A percentile compares a stretch with the other conserved stretches of the same genome.
Conservation (phyloP, 164 flowering plant species). For the Houttuynia cordata region DNA sequence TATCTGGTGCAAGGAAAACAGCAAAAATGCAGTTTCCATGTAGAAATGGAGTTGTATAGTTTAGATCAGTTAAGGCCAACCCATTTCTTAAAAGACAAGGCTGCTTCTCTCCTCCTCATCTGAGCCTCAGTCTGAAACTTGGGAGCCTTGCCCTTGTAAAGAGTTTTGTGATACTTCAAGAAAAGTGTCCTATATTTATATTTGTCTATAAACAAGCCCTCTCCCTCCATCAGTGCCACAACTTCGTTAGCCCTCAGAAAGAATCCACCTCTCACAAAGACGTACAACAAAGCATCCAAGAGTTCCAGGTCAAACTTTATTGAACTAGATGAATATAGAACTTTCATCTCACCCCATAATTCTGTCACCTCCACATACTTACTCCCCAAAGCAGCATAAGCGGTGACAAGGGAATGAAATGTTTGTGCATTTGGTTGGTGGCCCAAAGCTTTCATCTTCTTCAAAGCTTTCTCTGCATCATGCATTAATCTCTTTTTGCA, state of each 20-base stretch:
- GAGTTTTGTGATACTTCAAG: slow-evolving; percentile 80
- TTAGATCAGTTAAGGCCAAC: slow-evolving; percentile 29
- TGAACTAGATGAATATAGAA: slow-evolving; percentile 36
- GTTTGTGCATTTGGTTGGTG: slow-evolving; percentile 87
- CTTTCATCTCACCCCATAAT: slow-evolving; percentile 97
- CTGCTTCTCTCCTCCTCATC: slow-evolving; percentile 73
- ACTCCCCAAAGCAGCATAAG: slow-evolving; percentile 85
- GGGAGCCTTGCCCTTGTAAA: slow-evolving; percentile 70
- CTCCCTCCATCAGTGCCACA: slow-evolving; percentile 72
- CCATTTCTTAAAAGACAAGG: slow-evolving; percentile 74
- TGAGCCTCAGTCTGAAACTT: slow-evolving; percentile 78
- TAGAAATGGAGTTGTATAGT: not conserved
- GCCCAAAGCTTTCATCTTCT: slow-evolving; percentile 84
- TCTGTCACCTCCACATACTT: slow-evolving; percentile 80
- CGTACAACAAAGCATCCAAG: slow-evolving; percentile 75
- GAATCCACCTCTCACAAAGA: slow-evolving; percentile 92
- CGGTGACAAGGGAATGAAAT: slow-evolving; percentile 87
- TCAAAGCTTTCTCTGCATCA: slow-evolving; percentile 93
- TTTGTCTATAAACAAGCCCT: slow-evolving; percentile 77
- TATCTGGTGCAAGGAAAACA: not conserved
- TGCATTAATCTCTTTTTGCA: slow-evolving; percentile 81
- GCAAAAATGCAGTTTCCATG: not conserved
- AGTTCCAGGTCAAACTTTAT: slow-evolving; percentile 91
- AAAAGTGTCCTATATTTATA: slow-evolving; percentile 74
- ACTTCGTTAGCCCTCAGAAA: slow-evolving; percentile 87